phyloP scores from a whole-genome alignment of 805 yeast genomes.

The Saturnispora bothae region DNA sequence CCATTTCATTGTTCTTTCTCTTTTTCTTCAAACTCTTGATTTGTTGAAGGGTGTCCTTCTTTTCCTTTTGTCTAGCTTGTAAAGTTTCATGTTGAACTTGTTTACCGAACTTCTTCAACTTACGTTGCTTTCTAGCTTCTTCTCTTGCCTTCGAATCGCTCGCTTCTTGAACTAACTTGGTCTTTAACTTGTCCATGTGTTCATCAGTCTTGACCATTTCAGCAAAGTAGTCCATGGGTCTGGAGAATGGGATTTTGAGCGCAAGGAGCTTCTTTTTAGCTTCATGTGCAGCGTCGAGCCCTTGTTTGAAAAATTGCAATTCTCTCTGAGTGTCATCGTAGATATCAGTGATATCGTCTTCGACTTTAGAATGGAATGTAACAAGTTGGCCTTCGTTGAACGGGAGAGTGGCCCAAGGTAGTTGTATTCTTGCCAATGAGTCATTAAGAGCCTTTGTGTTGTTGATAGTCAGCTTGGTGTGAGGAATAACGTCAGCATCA shows the following conservation, averaged over 20 bases:
- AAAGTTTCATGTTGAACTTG: conserved; percentile 91
- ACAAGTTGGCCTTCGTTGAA: conserved; percentile 81
- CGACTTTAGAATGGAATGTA: conserved; percentile 50
- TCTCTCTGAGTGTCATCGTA: conserved; percentile 96
- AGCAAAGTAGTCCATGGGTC: conserved; percentile 95
- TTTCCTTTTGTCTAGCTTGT: conserved; percentile 88
- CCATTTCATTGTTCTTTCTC: conserved; percentile 67
- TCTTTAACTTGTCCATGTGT: conserved; percentile 91
- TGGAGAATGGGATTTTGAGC: conserved; percentile 74
- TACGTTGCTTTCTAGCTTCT: conserved; percentile 90
- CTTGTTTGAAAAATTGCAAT: conserved; percentile 90
- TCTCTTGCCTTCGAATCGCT: conserved; percentile 78
- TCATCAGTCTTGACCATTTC: conserved; percentile 98
- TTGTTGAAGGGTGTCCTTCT: conserved; percentile 81
- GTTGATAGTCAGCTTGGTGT: conserved; percentile 80
- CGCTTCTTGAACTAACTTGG: conserved; percentile 66
- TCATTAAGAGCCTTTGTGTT: conserved; percentile 76
- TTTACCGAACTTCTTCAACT: conserved; percentile 92
- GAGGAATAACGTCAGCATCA: conserved; percentile 90
- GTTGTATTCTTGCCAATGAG: conserved; percentile 52
- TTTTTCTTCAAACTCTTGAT: conserved; percentile 85
- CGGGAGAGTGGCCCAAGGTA: conserved; percentile 54
- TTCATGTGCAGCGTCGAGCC: conserved; percentile 67
- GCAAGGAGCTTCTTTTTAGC: conserved; percentile 59
- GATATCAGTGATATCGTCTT: conserved; percentile 65